phyloP scores from a whole-genome alignment of 768 basidiomycete species.

The Suillus lakei region DNA sequence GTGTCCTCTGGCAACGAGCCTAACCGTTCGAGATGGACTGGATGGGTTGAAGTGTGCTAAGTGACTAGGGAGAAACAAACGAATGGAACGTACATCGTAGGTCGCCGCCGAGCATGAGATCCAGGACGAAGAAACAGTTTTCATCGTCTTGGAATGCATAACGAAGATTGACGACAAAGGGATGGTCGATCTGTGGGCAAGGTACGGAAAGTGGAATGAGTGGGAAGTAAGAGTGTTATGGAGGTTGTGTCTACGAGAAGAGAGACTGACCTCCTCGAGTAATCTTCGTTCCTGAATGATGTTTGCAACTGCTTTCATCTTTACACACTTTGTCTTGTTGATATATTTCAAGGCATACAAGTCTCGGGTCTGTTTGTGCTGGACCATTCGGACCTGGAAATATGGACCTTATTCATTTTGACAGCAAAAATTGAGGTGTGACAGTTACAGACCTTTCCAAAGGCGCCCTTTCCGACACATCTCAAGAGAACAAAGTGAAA shows the following conservation, averaged over 20 bases:
- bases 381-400: constrained; percentile 92
- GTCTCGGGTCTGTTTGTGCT: constrained; percentile 97
- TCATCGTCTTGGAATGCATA: constrained; percentile 99
- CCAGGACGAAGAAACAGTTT: constrained; percentile 97
- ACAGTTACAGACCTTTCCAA: constrained; percentile 80
- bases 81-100: constrained; percentile 74
- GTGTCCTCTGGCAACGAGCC: constrained; percentile 75
- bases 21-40: constrained; percentile 89
- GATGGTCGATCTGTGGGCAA: constrained; percentile 81
- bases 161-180: constrained; percentile 91
- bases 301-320: constrained; percentile 98
- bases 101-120: constrained; percentile 96
- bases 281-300: constrained; percentile 95
- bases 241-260: not conserved
- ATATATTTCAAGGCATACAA: constrained; percentile 99
- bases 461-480: constrained; percentile 98
- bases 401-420: constrained; percentile 21
- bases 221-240: not conserved
- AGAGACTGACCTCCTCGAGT: constrained; percentile 81
- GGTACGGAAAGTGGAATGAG: not conserved
- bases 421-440: constrained; percentile 3
- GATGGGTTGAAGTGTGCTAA: not conserved
- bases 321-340: constrained; percentile 96
- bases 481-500: constrained; percentile 95
- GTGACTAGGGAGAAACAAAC: not conserved